Evolutionary conservation across 768 basidiomycete species (phyloP), one percentile per base, ranked within the genome.

Genomic region (Sutorius australiensis): DNA sequence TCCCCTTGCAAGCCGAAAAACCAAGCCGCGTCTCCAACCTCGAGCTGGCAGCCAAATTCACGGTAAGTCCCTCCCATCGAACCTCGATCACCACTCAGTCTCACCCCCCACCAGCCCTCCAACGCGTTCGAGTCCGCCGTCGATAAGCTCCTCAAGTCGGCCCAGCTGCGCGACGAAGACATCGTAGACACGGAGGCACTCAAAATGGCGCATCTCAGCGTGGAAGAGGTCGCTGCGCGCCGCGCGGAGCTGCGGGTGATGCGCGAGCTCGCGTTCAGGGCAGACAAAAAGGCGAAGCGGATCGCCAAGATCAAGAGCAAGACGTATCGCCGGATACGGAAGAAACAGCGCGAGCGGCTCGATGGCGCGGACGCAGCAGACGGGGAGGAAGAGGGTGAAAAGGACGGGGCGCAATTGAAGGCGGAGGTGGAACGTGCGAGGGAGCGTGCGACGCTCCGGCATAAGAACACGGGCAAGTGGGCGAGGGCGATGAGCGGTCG

Each of bases 221-320:
- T 90, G 2, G 93, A 95, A 65, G 95, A 97, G 64, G 87, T 97
- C 37, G 82, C 83, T 5, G 79, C 83, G 6, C 85, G 94, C 0
- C 84, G 92, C 1, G 80, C 79, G 2, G 90, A 93, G 61, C 80
- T 99, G 11, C 82, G 89, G 33, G 83, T 84, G 65, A 91, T 92
- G 82, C 87, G 95, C 17, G 95, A 97, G 61, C 78, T 98, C 37
- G 87, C 93, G 76, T 97, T 95, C 73, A 84, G 95, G 5, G 92
- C 92, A 0, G 95, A 98, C 61, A 75, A 82, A 33, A 94, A 95
- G 67, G 90, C 93, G 16, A 89, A 89, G 64, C 83, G 95, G 16
- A 77, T 95, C 16, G 82, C 87, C 19, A 98, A 95, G 74, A 99
- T 99, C 72, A 98, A 98, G 76, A 92, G 88, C 68, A 95, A 93